Conservation (phyloP, 768 basidiomycete species). For the Leccinum truebloodii region DNA sequence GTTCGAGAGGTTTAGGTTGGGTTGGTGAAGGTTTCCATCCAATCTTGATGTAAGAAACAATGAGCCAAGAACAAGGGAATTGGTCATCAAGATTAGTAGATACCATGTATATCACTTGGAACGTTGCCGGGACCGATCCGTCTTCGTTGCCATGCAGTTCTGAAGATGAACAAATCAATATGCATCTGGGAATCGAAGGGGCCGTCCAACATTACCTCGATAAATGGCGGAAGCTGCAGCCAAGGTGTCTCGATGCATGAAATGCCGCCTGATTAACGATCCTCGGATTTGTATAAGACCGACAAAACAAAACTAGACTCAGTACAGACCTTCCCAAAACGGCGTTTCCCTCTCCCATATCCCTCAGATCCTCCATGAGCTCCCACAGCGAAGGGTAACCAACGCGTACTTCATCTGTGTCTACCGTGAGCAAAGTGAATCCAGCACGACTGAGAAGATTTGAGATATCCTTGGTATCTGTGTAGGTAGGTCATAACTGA, state of each 20-base stretch:
- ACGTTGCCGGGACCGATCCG: conserved; percentile 89
- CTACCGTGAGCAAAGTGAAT: conserved; percentile 91
- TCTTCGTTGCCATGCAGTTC: conserved; percentile 85
- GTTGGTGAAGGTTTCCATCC: conserved; percentile 78
- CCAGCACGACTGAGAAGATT: conserved; percentile 91
- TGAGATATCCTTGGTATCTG: conserved; percentile 91
- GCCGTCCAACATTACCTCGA: conserved; percentile 54
- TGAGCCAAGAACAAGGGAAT: neutral
- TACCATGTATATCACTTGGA: conserved; percentile 94
- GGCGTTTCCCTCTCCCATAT: conserved; percentile 97
- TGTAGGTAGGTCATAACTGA: conserved; percentile 6
- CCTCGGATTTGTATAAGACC: neutral
- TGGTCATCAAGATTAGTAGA: conserved; percentile 18
- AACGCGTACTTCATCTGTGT: conserved; percentile 90
- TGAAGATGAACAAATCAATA: conserved; percentile 33
- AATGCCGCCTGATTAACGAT: conserved; percentile 50
- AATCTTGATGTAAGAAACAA: conserved; percentile 48
- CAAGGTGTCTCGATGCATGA: conserved; percentile 81
- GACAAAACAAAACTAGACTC: neutral
- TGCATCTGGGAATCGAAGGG: neutral
- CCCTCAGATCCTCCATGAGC: conserved; percentile 86
- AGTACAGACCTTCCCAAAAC: conserved; percentile 71
- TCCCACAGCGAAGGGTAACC: conserved; percentile 97
- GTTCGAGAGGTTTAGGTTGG: conserved; percentile 65
- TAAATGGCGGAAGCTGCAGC: conserved; percentile 93